These are phyloP conservation scores for Neofusicoccum ribis DNA, from an alignment of 2,329 filamentous ascomycete genomes.

Conservation along the genomic window DNA sequence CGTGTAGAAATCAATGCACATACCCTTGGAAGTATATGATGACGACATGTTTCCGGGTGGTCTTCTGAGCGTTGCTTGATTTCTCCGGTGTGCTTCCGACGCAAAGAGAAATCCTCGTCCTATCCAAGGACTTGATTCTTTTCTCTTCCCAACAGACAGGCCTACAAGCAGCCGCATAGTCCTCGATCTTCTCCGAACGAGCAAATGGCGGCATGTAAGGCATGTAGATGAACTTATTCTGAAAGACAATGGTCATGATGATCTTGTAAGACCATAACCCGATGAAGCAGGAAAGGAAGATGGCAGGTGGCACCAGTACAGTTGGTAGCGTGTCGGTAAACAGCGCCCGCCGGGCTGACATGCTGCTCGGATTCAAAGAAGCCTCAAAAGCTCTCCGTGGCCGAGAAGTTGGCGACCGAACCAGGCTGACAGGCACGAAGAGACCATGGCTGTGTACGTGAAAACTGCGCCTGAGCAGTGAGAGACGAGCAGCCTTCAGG, in stretches of 20 bases:
- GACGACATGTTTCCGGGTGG: constrained; percentile 33
- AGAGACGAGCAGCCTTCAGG: neutral
- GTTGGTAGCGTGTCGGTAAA: constrained; percentile 39
- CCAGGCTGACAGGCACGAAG: neutral
- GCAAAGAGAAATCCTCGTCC: constrained; percentile 64
- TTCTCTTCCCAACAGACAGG: constrained; percentile 69
- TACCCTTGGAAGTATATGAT: constrained; percentile 54
- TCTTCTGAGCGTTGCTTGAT: neutral
- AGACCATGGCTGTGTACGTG: neutral
- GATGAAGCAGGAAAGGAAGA: constrained; percentile 67
- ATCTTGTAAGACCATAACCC: constrained; percentile 66
- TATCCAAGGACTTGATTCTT: constrained; percentile 61
- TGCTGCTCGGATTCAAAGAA: neutral
- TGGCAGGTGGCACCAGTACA: constrained; percentile 62
- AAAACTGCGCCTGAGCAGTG: neutral
- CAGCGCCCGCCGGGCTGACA: constrained; percentile 17
- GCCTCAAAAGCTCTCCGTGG: neutral
- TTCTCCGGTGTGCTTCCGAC: constrained; percentile 40
- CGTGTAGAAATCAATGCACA: neutral
- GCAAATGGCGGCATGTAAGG: constrained; percentile 71
- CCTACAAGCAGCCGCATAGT: constrained; percentile 61
- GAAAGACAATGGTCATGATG: constrained; percentile 72
- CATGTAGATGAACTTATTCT: constrained; percentile 83
- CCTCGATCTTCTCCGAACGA: constrained; percentile 64
- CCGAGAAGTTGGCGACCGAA: neutral